phyloP scores from a whole-genome alignment of 1,284 basidiomycete species.

The Puccinia novopanici region DNA sequence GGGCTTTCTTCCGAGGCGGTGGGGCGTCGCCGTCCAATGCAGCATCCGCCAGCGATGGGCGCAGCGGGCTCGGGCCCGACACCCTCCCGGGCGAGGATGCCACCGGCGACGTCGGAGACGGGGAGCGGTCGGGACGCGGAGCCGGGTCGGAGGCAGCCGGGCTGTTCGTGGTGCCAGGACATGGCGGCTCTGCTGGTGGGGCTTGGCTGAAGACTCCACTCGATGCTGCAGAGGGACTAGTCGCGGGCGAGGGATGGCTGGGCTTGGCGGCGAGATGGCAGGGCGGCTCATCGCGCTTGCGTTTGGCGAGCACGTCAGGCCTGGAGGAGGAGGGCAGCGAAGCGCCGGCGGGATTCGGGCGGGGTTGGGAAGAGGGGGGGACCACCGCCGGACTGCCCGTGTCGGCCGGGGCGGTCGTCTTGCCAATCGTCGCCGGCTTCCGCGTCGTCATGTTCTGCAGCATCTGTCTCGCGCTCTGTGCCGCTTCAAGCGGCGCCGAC shows the following conservation, averaged over 20 bases:
- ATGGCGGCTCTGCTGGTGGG: background rate
- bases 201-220: background rate
- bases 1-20: slow-evolving; percentile 26
- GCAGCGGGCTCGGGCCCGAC: background rate
- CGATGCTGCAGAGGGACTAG: background rate
- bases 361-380: background rate
- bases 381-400: background rate
- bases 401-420: background rate
- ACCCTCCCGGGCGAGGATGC: too few relatives aligned
- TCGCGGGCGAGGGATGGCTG: slow-evolving; percentile 7
- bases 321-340: background rate
- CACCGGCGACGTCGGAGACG: slow-evolving; percentile 7
- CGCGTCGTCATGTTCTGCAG: slow-evolving; percentile 23
- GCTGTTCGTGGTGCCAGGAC: background rate
- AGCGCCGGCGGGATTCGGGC: background rate
- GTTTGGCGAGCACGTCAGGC: background rate
- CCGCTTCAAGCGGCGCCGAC: background rate
- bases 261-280: background rate
- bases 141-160: background rate
- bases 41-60: background rate
- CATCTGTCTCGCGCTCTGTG: slow-evolving; percentile 1
- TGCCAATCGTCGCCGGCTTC: background rate
- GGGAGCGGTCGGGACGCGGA: background rate
- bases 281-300: slow-evolving; percentile 16
- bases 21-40: background rate